Conservation (phyloP, 2,329 filamentous ascomycete genomes). For the Colletotrichum eremochloae region DNA sequence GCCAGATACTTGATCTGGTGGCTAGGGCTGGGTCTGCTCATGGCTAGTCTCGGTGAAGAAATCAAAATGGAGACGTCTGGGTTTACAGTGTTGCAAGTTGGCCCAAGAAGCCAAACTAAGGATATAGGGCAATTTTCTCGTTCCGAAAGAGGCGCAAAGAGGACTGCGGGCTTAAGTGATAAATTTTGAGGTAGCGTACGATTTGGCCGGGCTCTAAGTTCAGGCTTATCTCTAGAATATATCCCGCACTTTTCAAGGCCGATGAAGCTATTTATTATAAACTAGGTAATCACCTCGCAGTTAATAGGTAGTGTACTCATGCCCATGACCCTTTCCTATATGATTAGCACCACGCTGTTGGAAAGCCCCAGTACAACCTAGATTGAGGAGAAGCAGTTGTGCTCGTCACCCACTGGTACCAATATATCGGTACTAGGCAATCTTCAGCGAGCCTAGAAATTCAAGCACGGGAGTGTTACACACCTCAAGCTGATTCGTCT, state of each 20-base stretch:
- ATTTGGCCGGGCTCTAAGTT: neutral
- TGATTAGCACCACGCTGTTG: neutral
- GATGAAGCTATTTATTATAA: neutral
- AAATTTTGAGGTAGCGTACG: neutral
- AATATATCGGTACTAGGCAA: neutral
- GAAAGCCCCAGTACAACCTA: neutral
- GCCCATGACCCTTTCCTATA: neutral
- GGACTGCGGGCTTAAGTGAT: neutral
- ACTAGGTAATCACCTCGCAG: neutral
- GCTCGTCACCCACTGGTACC: neutral
- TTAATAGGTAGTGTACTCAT: neutral
- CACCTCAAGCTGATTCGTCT: neutral
- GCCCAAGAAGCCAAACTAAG: neutral
- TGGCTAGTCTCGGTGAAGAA: neutral
- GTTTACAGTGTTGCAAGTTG: neutral
- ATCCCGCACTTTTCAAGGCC: neutral
- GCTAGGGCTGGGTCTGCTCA: constrained; percentile 16
- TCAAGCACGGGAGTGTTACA: neutral
- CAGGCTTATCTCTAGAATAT: neutral
- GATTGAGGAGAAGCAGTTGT: neutral
- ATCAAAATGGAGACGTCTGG: neutral
- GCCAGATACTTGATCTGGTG: constrained; percentile 36
- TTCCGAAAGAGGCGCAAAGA: neutral
- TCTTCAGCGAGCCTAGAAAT: neutral
- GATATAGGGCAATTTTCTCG: neutral